Base-by-base conservation (phyloP, 805 yeast genomes). In the Zygoascus tannicola region DNA sequence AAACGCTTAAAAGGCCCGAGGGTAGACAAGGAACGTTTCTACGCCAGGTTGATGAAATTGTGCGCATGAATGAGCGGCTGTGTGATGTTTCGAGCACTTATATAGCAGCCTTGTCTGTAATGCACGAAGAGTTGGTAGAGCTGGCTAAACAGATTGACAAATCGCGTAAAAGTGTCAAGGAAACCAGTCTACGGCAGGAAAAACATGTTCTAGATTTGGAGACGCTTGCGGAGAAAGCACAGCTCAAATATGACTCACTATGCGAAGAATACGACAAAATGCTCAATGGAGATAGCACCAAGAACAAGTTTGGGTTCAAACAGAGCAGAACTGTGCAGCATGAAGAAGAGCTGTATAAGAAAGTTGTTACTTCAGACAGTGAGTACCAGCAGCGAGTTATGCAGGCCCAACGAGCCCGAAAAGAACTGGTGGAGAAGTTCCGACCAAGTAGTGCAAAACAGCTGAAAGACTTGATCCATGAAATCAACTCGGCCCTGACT, bases 191-290 rank as follows among this genome's bases (percentile, higher is more conserved):
- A 55, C 71, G 84, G 40, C 75, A 80, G 53, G 98, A 92, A 58
- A 86, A 83, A 57, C 94, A 82, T 47, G 88, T 87, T 30, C 57
- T 70, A 10, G 97, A 92, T 45, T 78, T 95, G 4, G 88, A 87
- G 40, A 68, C 70, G 44, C 74, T 76, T 35, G 96, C 95, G 1
- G 95, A 85, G 51, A 90, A 90, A 73, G 94, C 97, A 14, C 85
- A 83, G 61, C 54, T 67, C 30, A 79, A 78, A 59, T 90, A 92
- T 60, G 76, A 75, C 56, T 78, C 84, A 43, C 65, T 87, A 21
- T 86, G 96, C 56, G 82, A 79, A 43, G 97, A 92, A 54, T 74
- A 85, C 61, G 97, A 90, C 53, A 80, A 82, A 54, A 71, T 87
- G 36, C 78, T 81, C 56, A 72, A 78, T 35, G 74, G 85, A 0